phyloP scores from a whole-genome alignment of 176 grass and related monocot species.

The Dendrocalamus sinicus region DNA sequence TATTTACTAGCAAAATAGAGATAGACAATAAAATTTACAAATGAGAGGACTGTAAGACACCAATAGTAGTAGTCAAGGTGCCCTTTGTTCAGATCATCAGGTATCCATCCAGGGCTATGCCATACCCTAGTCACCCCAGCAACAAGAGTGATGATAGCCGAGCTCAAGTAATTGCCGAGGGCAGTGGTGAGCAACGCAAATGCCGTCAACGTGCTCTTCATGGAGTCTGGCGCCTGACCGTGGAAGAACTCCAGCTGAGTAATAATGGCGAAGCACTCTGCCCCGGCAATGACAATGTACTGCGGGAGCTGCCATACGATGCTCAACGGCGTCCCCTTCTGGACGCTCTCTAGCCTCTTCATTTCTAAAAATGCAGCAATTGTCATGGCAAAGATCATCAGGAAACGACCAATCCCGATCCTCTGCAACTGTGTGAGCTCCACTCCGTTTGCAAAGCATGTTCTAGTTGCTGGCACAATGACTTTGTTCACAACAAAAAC shows the following conservation, averaged over 20 bases:
- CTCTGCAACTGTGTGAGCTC: slow-evolving; percentile 75
- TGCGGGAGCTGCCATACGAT: slow-evolving; percentile 83
- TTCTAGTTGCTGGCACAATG: slow-evolving; percentile 52
- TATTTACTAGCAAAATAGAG: slow-evolving; percentile 72
- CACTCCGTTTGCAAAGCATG: slow-evolving; percentile 42
- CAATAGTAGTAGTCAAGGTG: slow-evolving; percentile 87
- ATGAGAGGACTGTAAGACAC: slow-evolving; percentile 52
- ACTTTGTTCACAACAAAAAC: slow-evolving; percentile 64
- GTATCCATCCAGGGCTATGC: slow-evolving; percentile 72
- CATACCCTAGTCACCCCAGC: slow-evolving; percentile 44
- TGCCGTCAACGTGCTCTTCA: slow-evolving; percentile 74
- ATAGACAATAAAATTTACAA: slow-evolving; percentile 65
- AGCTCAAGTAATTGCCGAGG: slow-evolving; percentile 80
- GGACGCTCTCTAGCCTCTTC: slow-evolving; percentile 58
- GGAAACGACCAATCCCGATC: slow-evolving; percentile 70
- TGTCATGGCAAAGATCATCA: slow-evolving; percentile 75
- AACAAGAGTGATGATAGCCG: slow-evolving; percentile 59
- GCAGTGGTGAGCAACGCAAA: slow-evolving; percentile 65
- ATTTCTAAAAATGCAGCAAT: slow-evolving; percentile 63
- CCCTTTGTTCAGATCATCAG: slow-evolving; percentile 77
- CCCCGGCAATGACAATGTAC: slow-evolving; percentile 65
- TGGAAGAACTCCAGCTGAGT: slow-evolving; percentile 77
- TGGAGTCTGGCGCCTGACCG: slow-evolving; percentile 67
- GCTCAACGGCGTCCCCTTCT: slow-evolving; percentile 39
- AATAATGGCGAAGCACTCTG: slow-evolving; percentile 66